phyloP scores from a whole-genome alignment of 1,284 basidiomycete genomes.

The Ceratobasidium sp. region DNA sequence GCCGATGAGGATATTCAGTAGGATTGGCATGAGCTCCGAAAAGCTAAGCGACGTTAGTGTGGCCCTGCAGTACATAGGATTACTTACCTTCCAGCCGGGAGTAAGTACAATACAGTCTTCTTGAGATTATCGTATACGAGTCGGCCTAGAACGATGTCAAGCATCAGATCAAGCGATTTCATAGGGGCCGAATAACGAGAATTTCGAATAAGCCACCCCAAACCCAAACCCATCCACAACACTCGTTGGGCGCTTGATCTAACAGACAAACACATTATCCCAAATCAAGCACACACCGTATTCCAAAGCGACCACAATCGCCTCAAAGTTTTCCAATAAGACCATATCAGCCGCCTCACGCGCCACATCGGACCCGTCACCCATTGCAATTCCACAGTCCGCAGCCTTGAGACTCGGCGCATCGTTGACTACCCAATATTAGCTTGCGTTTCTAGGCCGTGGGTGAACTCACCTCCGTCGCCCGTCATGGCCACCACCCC shows the following conservation, averaged over 20 bases:
- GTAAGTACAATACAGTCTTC: slow-evolving; percentile 53
- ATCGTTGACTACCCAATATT: slow-evolving; percentile 53
- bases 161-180: slow-evolving; percentile 41
- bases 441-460: slow-evolving; percentile 58
- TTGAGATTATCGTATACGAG: slow-evolving; percentile 74
- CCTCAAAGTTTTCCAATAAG: slow-evolving; percentile 59
- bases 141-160: slow-evolving; percentile 52
- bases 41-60: slow-evolving; percentile 52
- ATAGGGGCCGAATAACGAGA: no score
- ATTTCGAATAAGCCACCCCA: no score
- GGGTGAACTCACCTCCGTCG: slow-evolving; percentile 64
- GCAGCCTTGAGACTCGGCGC: slow-evolving; percentile 62
- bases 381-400: slow-evolving; percentile 71
- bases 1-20: slow-evolving; percentile 60
- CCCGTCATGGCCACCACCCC: slow-evolving; percentile 71
- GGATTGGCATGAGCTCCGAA: slow-evolving; percentile 71
- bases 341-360: slow-evolving; percentile 79
- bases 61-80: neutral
- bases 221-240: no score
- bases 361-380: slow-evolving; percentile 73
- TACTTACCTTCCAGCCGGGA: slow-evolving; percentile 47
- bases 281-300: slow-evolving; percentile 50
- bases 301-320: slow-evolving; percentile 54
- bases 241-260: no score
- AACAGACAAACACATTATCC: neutral